phyloP scores from a whole-genome alignment of 805 yeast genomes.

The Pichia exigua region DNA sequence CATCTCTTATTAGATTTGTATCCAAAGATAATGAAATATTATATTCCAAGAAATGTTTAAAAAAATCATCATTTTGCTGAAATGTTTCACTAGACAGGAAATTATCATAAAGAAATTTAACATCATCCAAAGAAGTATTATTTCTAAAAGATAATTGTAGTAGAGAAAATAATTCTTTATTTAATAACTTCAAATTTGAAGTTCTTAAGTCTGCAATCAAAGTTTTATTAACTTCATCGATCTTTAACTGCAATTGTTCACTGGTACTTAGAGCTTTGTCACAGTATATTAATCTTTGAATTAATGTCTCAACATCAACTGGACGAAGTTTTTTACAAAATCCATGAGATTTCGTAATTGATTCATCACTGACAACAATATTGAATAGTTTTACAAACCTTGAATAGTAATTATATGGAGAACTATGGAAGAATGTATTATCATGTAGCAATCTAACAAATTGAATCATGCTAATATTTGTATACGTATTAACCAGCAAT shows the following conservation, averaged over 20 bases:
- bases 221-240: background rate
- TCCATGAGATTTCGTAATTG: background rate
- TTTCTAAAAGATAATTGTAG: conserved; percentile 5
- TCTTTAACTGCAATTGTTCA: background rate
- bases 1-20: background rate
- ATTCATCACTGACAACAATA: background rate
- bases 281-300: conserved; percentile 6
- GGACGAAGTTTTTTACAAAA: conserved; percentile 7
- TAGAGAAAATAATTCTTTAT: conserved; percentile 10
- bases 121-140: background rate
- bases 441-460: conserved; percentile 9
- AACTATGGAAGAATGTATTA: conserved; percentile 4
- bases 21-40: conserved; percentile 5
- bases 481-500: conserved; percentile 1
- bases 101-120: conserved; percentile 2
- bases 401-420: conserved; percentile 1
- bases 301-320: conserved; percentile 8
- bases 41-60: conserved; percentile 1
- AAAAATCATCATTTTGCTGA: conserved; percentile 6
- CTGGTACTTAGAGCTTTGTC: background rate
- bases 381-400: conserved; percentile 4
- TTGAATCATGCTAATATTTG: background rate
- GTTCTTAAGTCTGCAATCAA: conserved; percentile 6
- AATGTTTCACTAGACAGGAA: conserved; percentile 1
- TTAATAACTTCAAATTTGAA: conserved; percentile 4